A percentile compares a stretch with the other conserved stretches of the same genome.
Evolutionary conservation across 306 rosid species (phyloP).

Genomic region (Cucurbita moschata): DNA sequence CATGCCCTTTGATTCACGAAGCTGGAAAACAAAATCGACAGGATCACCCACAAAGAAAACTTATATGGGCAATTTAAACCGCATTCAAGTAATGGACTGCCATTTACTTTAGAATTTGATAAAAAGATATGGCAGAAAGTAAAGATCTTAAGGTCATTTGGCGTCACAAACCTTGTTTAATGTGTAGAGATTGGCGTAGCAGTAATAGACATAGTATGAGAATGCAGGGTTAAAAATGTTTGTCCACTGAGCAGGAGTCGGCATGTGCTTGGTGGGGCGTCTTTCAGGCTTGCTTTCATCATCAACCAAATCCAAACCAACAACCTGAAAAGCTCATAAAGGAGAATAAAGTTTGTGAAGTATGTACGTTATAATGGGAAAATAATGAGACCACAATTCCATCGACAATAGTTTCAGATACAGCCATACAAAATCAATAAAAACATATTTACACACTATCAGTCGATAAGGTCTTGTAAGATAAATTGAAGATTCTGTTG

Average conservation of each 20-base stretch:
- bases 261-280: constrained; percentile 99
- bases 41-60: too few species aligned
- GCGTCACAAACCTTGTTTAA: constrained; percentile 57
- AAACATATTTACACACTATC: neutral
- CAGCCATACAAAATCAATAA: neutral
- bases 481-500: neutral
- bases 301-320: constrained; percentile 92
- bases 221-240: constrained; percentile 90
- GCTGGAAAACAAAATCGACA: constrained; percentile 33
- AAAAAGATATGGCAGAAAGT: neutral
- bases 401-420: neutral
- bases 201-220: constrained; percentile 88
- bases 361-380: neutral
- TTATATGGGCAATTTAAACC: too few species aligned
- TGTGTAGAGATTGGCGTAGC: constrained; percentile 88
- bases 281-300: constrained; percentile 96
- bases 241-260: constrained; percentile 92
- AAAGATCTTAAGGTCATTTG: neutral
- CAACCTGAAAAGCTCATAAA: constrained; percentile 34
- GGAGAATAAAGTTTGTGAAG: neutral
- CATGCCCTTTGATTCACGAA: constrained; percentile 96
- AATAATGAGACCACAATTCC: neutral
- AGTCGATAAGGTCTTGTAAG: neutral
- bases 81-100: too few species aligned
- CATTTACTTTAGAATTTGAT: too few species aligned